Evolutionary conservation across 2,329 filamentous ascomycete species (phyloP), one percentile per base, ranked within the genome.

Genomic region (Fusarium verticillioides): DNA sequence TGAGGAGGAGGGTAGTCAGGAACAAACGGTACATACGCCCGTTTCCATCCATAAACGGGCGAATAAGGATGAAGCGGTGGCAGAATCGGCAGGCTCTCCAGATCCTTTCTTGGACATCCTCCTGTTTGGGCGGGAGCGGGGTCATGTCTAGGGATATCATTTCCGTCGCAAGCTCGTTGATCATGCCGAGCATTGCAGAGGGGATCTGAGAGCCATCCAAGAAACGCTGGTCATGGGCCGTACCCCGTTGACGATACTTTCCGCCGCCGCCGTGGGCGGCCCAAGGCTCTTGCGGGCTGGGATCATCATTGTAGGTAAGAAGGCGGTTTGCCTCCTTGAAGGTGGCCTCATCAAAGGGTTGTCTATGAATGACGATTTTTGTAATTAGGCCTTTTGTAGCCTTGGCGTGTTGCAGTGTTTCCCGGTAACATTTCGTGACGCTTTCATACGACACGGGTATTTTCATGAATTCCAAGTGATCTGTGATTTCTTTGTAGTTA

Each of bases 1-100:
- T 81, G 18, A 82, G 28, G 5, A 83, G 73, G 2, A 83, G 52
- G 2, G 76, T 64, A 52, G 83, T 84, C 0, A 83, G 63, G 4
- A 83, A 65, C 5, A 84, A 71, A 3, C 81, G 76, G 36, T 77
- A 81, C 30, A 77, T 73, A 7, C 79, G 73, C 2, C 80, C 82
- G 26, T 84, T 84, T 4, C 81, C 82, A 37, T 82, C 81, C 6
- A 64, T 62, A 43, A 83, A 84, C 2, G 82, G 82, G 12, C 83
- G 80, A 8, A 83, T 83, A 12, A 68, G 77, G 52, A 81, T 77
- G 44, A 83, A 79, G 1, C 50, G 52, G 19, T 82, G 73, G 32
- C 74, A 79, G 36, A 79, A 78, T 32, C 76, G 75, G 19, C 75
- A 76, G 21, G 78, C 78, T 2, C 12, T 13, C 16, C 7, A 21